Evolutionary conservation across 352 stramenopile genomes (phyloP), one percentile per base, ranked within the genome.

Genomic region (Blastocystis sp.): DNA sequence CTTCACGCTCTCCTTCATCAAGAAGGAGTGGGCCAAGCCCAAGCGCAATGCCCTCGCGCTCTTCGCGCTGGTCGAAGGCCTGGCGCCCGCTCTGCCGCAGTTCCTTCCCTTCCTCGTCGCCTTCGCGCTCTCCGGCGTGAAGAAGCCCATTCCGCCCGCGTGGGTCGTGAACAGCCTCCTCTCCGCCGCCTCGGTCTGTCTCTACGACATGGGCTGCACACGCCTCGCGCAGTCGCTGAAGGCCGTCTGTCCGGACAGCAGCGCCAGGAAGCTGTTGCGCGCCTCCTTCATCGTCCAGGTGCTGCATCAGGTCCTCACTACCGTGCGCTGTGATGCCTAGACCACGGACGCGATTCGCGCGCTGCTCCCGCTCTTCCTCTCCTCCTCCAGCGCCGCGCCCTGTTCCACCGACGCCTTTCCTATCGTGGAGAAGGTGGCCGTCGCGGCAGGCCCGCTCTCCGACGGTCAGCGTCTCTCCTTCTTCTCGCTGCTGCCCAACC

Each of bases 1-100:
- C 17, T 74, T 74, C 40, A 74, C 64, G 0, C 17, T 45, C 43
- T 45, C n/a, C 17, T 74, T 74, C 43, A n/a, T 74, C 28, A 74
- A 74, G 42, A 74, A 48, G 34, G 64, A 74, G 21, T 48, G 64
- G 24, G 42, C 34, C 28, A 34, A 42, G 28, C 21, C 6, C 7
- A 45, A 34, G 4, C 3, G 21, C 9, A 48, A 34, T 48, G 21
- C 34, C 45, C 7, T 42, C 21, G 17, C 34, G 1, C 43, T 74
- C 34, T 52, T 74, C 11, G 24, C 10, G 9, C 34, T 74, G 17
- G 11, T 42, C 17, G 3, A 52, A 19, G 17, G 34, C 21, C 1
- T 74, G 28, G 21, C 21, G 28, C 24, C 4, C 0, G 40, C 64
- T 17, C 34, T 74, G 40, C 64, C 64, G 6, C 43, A 34, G 17